Conservation (phyloP, 345 rosid genomes). For the Salix suchowensis region DNA sequence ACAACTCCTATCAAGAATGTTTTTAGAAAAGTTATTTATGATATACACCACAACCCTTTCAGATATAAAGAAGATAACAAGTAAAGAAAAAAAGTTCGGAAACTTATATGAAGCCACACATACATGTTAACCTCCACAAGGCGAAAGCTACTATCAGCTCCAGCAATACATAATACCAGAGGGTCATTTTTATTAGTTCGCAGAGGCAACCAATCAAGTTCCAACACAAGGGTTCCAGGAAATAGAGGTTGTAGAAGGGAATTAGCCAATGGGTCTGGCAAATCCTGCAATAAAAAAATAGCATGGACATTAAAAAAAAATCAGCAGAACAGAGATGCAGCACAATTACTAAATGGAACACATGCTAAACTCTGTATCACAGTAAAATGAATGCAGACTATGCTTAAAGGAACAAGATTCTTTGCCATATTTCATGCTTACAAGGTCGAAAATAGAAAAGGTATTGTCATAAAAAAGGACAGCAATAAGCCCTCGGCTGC, state of each 20-base stretch:
- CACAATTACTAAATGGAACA: not conserved
- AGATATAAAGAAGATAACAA: not conserved
- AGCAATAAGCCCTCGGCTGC: slow-evolving; percentile 90
- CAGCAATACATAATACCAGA: slow-evolving; percentile 83
- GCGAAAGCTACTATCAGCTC: slow-evolving; percentile 96
- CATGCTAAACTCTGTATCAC: not conserved
- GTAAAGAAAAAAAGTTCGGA: not conserved
- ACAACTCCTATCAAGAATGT: not conserved
- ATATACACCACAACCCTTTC: not conserved
- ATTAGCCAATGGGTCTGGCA: slow-evolving; percentile 90
- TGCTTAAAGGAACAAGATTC: slow-evolving; percentile 6
- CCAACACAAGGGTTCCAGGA: slow-evolving; percentile 96
- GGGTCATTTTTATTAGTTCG: slow-evolving; percentile 78
- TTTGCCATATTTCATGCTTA: slow-evolving; percentile 35
- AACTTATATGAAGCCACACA: slow-evolving; percentile 25
- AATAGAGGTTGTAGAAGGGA: slow-evolving; percentile 90
- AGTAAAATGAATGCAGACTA: not conserved
- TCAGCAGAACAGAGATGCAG: not conserved
- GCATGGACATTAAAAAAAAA: not conserved
- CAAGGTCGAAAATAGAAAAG: slow-evolving; percentile 90
- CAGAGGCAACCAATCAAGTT: slow-evolving; percentile 91
- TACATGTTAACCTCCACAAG: slow-evolving; percentile 79
- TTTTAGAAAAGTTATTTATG: not conserved
- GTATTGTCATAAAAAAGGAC: slow-evolving; percentile 94
- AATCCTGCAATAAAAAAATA: slow-evolving; percentile 56